Conservation (phyloP, 78 protist genomes). For the Chrysochromulina tobinii region DNA sequence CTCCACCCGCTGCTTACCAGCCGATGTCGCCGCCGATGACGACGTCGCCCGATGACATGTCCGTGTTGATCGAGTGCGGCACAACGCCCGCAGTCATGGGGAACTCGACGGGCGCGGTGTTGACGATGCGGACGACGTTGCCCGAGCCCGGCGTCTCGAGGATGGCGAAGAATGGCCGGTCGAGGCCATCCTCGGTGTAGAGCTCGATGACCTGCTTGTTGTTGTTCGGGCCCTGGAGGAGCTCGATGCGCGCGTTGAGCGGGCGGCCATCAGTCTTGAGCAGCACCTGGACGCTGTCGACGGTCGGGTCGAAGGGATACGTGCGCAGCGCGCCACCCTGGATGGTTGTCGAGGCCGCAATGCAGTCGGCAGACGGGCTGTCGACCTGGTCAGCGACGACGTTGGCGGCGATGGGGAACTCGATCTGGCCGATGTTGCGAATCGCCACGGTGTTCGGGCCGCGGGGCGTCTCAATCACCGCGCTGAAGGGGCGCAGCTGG, state of each 20-base stretch:
- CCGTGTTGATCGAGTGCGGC: no score
- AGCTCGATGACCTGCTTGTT: background rate
- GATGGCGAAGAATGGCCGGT: no score
- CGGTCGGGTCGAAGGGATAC: background rate
- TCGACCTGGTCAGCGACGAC: background rate
- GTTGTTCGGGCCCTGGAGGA: constrained; percentile 4
- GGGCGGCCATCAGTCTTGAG: background rate
- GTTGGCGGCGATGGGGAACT: background rate
- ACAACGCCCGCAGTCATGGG: no score
- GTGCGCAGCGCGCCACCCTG: background rate
- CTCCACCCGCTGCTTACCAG: no score
- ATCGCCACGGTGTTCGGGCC: background rate
- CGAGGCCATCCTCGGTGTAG: background rate
- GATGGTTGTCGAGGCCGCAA: background rate
- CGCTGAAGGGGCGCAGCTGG: background rate
- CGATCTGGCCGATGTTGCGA: background rate
- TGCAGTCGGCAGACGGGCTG: background rate
- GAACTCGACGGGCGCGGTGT: no score
- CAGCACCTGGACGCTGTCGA: background rate
- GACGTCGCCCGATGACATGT: no score
- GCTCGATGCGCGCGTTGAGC: constrained; percentile 9
- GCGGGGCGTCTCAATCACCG: background rate
- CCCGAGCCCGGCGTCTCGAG: no score
- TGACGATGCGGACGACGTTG: no score
- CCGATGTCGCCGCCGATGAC: no score